Percentiles rank a stretch among this genome's conserved stretches.
Evolutionary conservation across 805 yeast species (phyloP).

Genomic region (Priceomyces melissophilus): DNA sequence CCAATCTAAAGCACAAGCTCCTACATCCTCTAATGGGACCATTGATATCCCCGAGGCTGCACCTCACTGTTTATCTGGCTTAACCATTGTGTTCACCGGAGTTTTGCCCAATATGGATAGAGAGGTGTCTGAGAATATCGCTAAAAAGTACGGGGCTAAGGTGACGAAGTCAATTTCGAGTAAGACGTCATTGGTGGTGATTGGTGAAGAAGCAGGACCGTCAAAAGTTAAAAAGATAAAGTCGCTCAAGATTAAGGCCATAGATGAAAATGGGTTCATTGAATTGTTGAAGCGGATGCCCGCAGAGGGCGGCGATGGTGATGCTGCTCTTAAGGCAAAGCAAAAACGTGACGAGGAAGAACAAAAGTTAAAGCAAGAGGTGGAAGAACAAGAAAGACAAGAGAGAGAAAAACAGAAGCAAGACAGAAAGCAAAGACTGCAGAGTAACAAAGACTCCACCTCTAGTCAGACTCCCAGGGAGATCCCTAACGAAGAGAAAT

Average conservation of each 20-base stretch:
- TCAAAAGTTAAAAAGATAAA: slow-evolving; percentile 83
- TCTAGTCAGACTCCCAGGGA: slow-evolving; percentile 16
- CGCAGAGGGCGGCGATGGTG: slow-evolving; percentile 86
- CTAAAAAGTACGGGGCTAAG: slow-evolving; percentile 86
- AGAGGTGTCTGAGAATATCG: slow-evolving; percentile 67
- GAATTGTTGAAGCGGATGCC: slow-evolving; percentile 78
- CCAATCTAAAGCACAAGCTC: slow-evolving; percentile 20
- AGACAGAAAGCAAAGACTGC: slow-evolving; percentile 1
- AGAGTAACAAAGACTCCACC: too few relatives aligned
- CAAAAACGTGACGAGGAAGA: slow-evolving; percentile 70
- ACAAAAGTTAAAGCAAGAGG: slow-evolving; percentile 44
- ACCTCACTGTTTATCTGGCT: slow-evolving; percentile 81
- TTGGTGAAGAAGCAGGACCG: slow-evolving; percentile 97
- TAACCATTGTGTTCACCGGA: slow-evolving; percentile 93
- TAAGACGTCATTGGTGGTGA: slow-evolving; percentile 81
- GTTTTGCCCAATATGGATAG: slow-evolving; percentile 76
- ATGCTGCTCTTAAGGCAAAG: slow-evolving; percentile 67
- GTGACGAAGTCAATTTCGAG: slow-evolving; percentile 83
- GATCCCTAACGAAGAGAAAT: slow-evolving; percentile 53
- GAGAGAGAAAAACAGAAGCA: slow-evolving; percentile 9
- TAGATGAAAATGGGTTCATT: slow-evolving; percentile 82
- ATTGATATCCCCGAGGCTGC: slow-evolving; percentile 74
- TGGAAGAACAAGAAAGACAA: slow-evolving; percentile 35
- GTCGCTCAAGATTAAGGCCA: slow-evolving; percentile 69
- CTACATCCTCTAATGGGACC: slow-evolving; percentile 28